phyloP scores from a whole-genome alignment of 2,329 filamentous ascomycete genomes.

The Magnaporthales sp. region DNA sequence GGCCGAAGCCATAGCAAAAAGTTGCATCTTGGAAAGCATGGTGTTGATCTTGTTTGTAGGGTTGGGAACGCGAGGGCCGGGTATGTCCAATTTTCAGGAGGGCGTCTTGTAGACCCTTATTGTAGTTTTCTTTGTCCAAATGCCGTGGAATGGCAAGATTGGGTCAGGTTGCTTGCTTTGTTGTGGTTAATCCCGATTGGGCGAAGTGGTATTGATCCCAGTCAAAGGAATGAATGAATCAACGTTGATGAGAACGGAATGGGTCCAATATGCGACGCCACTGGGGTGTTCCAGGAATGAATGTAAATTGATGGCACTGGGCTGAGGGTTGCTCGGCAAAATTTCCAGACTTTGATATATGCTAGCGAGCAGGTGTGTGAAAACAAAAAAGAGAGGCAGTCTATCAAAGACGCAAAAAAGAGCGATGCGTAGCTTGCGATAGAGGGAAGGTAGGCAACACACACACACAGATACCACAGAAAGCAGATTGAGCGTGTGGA shows the following conservation, averaged over 20 bases:
- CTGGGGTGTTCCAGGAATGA: background rate
- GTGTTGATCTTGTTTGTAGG: constrained; percentile 3
- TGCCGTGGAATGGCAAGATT: background rate
- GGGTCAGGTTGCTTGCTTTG: background rate
- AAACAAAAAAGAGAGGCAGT: constrained; percentile 23
- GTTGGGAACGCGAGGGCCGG: background rate
- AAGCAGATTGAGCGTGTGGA: constrained; percentile 6
- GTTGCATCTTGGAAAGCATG: constrained; percentile 11
- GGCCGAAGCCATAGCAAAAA: constrained; percentile 32
- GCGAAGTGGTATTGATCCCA: background rate
- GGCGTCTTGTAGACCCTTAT: background rate
- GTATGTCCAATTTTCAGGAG: background rate
- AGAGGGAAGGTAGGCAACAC: background rate
- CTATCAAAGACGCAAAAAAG: constrained; percentile 44
- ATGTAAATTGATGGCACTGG: background rate
- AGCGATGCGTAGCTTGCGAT: constrained; percentile 24
- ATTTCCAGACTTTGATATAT: background rate
- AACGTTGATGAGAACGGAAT: background rate
- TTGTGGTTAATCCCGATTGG: background rate
- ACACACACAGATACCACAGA: background rate
- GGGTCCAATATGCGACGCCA: background rate
- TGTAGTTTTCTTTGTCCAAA: background rate
- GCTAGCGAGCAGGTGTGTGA: background rate
- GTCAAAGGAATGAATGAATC: background rate
- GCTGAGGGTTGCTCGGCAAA: background rate